Evolutionary conservation across 371 early-diverging fungal genomes (phyloP).

Genomic region (Actinomucor elegans): DNA sequence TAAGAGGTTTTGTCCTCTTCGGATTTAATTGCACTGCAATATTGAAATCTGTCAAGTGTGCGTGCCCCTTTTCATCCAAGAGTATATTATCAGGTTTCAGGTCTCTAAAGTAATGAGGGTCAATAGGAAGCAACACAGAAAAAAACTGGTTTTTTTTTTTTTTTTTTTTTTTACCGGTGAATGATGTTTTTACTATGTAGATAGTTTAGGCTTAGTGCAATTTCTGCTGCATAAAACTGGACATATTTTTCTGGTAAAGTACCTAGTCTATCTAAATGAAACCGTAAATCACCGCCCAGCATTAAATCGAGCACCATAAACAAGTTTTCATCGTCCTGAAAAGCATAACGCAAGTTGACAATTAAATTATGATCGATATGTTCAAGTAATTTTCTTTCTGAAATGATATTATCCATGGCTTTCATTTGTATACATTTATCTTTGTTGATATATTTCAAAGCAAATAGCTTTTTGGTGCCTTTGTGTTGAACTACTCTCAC

Average conservation of each 20-base stretch:
- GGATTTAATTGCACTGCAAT: conserved; percentile 56
- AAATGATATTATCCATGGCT: conserved; percentile 56
- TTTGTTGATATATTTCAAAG: conserved; percentile 67
- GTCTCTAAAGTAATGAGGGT: conserved; percentile 54
- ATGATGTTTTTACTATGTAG: conserved; percentile 65
- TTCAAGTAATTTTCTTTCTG: conserved; percentile 58
- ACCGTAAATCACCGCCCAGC: conserved; percentile 89
- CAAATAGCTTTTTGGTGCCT: conserved; percentile 55
- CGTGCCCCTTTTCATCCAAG: conserved; percentile 10
- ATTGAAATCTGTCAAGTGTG: conserved; percentile 85
- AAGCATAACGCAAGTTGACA: conserved; percentile 77
- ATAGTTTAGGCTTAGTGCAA: conserved; percentile 67
- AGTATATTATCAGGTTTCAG: conserved; percentile 65
- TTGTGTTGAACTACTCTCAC: conserved; percentile 89
- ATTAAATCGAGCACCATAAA: conserved; percentile 82
- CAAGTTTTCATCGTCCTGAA: conserved; percentile 81
- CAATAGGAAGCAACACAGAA: not conserved
- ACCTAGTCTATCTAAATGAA: conserved; percentile 67
- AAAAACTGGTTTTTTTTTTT: no score
- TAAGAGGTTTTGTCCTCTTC: conserved; percentile 35
- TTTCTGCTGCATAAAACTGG: conserved; percentile 78
- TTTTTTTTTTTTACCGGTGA: conserved; percentile 49
- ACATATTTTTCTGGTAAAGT: conserved; percentile 70
- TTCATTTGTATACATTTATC: conserved; percentile 56
- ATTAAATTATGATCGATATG: conserved; percentile 51